A percentile compares a stretch with the other conserved stretches of the same genome.
phyloP scores from a whole-genome alignment of 192 early-diverging fungal species.

The Umbelopsis ramanniana region DNA sequence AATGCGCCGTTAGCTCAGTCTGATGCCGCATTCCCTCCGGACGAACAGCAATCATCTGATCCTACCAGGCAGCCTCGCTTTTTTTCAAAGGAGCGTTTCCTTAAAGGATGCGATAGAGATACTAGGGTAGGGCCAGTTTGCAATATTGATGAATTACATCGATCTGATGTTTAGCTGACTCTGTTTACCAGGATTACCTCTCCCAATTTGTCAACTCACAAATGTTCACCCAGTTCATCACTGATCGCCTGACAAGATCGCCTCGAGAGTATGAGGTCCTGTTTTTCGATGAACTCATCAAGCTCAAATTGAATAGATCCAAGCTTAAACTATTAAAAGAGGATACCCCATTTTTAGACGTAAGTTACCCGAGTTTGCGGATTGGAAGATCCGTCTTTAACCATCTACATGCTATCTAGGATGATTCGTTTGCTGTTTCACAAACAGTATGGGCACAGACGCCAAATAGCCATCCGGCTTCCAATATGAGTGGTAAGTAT shows the following conservation, averaged over 20 bases:
- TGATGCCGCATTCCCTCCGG: constrained; percentile 26
- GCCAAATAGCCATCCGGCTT: neutral
- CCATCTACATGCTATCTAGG: neutral
- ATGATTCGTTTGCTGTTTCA: neutral
- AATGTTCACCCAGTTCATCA: constrained; percentile 79
- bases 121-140: constrained; percentile 25
- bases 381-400: neutral
- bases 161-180: neutral
- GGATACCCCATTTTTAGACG: constrained; percentile 57
- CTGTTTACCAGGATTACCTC: constrained; percentile 37
- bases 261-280: constrained; percentile 70
- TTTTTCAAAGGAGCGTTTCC: constrained; percentile 38
- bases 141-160: neutral
- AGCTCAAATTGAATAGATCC: constrained; percentile 78
- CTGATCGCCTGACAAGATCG: constrained; percentile 68
- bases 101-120: constrained; percentile 49
- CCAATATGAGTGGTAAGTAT: neutral
- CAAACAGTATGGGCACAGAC: constrained; percentile 2
- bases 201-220: constrained; percentile 71
- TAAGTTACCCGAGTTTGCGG: constrained; percentile 29
- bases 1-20: constrained; percentile 15
- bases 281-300: constrained; percentile 84
- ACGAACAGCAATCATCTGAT: constrained; percentile 31
- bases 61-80: neutral
- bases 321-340: constrained; percentile 76